A percentile compares a stretch with the other conserved stretches of the same genome.
Conservation (phyloP, 495 filamentous ascomycete genomes). For the Pseudomonodictys pantanalensis region DNA sequence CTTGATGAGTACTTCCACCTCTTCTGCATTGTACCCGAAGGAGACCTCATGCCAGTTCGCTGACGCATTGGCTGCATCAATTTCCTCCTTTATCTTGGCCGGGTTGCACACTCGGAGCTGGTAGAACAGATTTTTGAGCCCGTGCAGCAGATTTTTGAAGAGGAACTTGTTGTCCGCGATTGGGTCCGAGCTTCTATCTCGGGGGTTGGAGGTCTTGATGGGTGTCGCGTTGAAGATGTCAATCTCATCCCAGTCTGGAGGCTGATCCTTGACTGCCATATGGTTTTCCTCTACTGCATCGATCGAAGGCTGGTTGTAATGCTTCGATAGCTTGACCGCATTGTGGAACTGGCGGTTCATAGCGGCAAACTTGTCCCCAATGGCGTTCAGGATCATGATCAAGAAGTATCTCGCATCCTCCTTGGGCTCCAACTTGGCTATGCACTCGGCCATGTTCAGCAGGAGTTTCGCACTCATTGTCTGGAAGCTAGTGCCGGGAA, state of each 20-base stretch:
- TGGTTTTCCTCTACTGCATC: conserved; percentile 75
- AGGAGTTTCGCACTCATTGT: conserved; percentile 99
- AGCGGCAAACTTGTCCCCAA: conserved; percentile 94
- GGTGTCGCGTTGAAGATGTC: conserved; percentile 96
- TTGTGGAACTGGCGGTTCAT: conserved; percentile 97
- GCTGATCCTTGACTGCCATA: conserved; percentile 72
- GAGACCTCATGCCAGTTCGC: conserved; percentile 93
- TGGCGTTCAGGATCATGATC: conserved; percentile 95
- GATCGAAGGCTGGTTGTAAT: conserved; percentile 59
- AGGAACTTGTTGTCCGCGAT: conserved; percentile 98
- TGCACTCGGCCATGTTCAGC: conserved; percentile 96
- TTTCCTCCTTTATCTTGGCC: conserved; percentile 42
- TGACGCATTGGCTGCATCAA: conserved; percentile 75
- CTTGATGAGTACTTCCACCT: conserved; percentile 94
- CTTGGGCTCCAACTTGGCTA: conserved; percentile 86
- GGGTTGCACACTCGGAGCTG: conserved; percentile 90
- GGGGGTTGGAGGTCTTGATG: conserved; percentile 90
- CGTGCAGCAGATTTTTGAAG: conserved; percentile 97
- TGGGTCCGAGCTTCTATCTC: conserved; percentile 85
- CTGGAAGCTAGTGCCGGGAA: conserved; percentile 97
- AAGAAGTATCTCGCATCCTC: conserved; percentile 90
- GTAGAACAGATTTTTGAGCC: conserved; percentile 94
- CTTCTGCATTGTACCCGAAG: conserved; percentile 95
- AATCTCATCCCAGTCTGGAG: conserved; percentile 93
- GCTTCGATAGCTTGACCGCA: conserved; percentile 83